Evolutionary conservation across 306 rosid genomes (phyloP).

Genomic region (Prunus salicina): DNA sequence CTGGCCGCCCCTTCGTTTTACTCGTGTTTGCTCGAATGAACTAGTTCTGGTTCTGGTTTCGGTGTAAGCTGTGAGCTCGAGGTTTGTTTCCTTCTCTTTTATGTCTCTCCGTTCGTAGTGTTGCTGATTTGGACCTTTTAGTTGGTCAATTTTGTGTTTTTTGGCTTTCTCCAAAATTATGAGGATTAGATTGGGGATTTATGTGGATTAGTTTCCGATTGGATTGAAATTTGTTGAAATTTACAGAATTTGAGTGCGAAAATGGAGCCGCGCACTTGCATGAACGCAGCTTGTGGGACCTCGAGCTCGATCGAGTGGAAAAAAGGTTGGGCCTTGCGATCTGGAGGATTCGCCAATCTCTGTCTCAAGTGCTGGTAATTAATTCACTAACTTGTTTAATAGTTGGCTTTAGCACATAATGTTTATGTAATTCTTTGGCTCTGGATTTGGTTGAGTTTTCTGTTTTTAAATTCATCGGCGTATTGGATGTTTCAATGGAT

Average conservation of each 20-base stretch:
- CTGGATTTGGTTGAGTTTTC: conserved; percentile 7
- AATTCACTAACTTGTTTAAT: not conserved
- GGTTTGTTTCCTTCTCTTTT: conserved; percentile 19
- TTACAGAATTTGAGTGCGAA: conserved; percentile 21
- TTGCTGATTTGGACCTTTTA: not conserved
- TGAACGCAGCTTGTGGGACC: conserved; percentile 68
- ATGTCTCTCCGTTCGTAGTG: conserved; percentile 10
- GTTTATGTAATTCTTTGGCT: conserved; percentile 14
- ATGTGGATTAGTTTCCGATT: not conserved
- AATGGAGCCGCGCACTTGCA: conserved; percentile 75
- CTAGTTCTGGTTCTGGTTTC: conserved; percentile 6
- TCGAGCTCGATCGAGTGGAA: conserved; percentile 71
- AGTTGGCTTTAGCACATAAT: conserved; percentile 13
- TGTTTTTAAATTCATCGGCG: not conserved
- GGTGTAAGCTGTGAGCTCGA: conserved; percentile 3
- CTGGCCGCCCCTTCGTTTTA: not conserved
- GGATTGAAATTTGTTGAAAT: conserved; percentile 23
- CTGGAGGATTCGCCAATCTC: conserved; percentile 84
- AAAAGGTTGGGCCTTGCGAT: conserved; percentile 94
- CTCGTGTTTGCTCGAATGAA: conserved; percentile 8
- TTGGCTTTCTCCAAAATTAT: not conserved
- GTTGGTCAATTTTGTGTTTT: conserved; percentile 13
- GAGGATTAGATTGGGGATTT: conserved; percentile 43
- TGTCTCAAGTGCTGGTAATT: conserved; percentile 94
- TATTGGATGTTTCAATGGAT: not conserved